Evolutionary conservation across 352 stramenopile species (phyloP), one percentile per base, ranked within the genome.

Genomic region (Phytophthora pluvialis): DNA sequence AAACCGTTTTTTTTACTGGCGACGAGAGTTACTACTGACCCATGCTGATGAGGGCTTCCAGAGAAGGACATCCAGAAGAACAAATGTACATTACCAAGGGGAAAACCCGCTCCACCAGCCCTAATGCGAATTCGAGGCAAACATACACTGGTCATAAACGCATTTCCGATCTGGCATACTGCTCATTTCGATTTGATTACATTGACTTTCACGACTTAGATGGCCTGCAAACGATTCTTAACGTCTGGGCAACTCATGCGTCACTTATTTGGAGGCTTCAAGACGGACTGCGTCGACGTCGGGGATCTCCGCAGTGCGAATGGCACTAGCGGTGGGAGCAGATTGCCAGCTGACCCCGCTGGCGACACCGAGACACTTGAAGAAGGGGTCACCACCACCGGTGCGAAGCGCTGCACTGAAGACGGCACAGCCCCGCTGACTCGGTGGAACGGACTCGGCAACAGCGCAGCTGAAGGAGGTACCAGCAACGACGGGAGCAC

Each of bases 401-500:
- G 44, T 18, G 44, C 28, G 18, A 70, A 64, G 2, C 36, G 44
- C 16, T 60, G 53, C 15, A 13, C 33, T 33, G 33, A 29, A 65
- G 54, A 69, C 16, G 39, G 5, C 42, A 55, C 26, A 10, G 60
- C 46, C n/a, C 57, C 31, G 10, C 25, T 54, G 10, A 38, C 28
- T 47, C 53, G 32, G 31, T 53, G 35, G 11, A 50, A 55, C 32
- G 35, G 26, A 58, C 32, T 63, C 25, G 57, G 48, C 32, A 57
- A 45, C 29, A 64, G 15, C 9, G 29, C 45, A 54, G 35, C 43
- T 9, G 40, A 53, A n/a, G 56, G 45, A 44, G 65, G 29, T 32
- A 59, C 36, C 44, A 60, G 28, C 21, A 75, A 33, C 26, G 70
- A 72, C 36, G 70, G 70, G 1, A 75, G 55, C n/a, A 65, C 9